phyloP scores from a whole-genome alignment of 2,329 filamentous ascomycete genomes.

The Neofusicoccum cordaticola region DNA sequence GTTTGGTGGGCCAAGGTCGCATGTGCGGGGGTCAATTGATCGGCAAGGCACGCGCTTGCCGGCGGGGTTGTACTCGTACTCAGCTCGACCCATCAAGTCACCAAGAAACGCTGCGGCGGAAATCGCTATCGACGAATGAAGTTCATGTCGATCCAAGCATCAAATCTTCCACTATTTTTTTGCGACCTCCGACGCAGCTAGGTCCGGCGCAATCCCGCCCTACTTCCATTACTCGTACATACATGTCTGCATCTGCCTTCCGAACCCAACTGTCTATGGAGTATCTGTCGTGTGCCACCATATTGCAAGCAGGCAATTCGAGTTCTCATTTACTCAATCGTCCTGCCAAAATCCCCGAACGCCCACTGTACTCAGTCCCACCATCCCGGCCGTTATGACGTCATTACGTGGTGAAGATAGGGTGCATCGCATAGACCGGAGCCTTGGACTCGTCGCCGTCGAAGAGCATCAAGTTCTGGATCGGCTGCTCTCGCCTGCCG shows the following conservation, averaged over 20 bases:
- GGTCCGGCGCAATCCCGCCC: no score
- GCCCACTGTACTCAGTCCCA: background rate
- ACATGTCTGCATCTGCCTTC: no score
- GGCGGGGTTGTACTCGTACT: background rate
- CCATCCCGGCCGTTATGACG: background rate
- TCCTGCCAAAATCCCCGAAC: background rate
- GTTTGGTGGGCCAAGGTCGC: conserved; percentile 2
- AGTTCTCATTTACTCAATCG: background rate
- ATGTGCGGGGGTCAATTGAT: conserved; percentile 5
- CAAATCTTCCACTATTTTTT: no score
- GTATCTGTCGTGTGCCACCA: background rate
- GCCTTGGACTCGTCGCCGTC: conserved; percentile 79
- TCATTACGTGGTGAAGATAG: conserved; percentile 45
- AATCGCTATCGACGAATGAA: no score
- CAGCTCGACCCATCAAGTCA: background rate
- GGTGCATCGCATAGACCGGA: conserved; percentile 78
- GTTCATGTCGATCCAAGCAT: no score
- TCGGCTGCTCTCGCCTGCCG: conserved; percentile 84
- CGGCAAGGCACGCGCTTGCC: background rate
- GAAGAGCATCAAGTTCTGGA: conserved; percentile 92
- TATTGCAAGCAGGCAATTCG: no score
- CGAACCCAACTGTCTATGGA: conserved; percentile 1
- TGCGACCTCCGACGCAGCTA: no score
- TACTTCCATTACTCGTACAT: no score
- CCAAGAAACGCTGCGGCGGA: no score